These are phyloP conservation scores for Suillus brevipes DNA, from an alignment of 768 basidiomycete genomes.

Conservation along the genomic window DNA sequence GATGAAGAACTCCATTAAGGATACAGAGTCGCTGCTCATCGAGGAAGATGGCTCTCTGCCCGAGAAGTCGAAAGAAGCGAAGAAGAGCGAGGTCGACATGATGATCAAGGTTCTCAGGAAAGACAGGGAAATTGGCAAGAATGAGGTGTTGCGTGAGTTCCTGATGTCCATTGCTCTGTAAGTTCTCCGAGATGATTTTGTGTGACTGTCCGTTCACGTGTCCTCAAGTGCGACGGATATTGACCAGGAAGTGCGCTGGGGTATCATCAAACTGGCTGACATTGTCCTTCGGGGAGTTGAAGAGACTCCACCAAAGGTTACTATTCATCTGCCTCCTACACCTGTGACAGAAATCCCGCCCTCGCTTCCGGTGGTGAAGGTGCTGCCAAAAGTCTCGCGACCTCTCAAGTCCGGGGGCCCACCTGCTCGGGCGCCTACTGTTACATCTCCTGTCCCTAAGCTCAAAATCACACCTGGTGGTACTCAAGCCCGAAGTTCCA, in stretches of 20 bases:
- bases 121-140: slow-evolving; percentile 81
- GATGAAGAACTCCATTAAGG: slow-evolving; percentile 73
- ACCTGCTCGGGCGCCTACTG: slow-evolving; percentile 29
- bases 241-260: slow-evolving; percentile 90
- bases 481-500: slow-evolving; percentile 13
- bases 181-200: slow-evolving; percentile 23
- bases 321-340: slow-evolving; percentile 75
- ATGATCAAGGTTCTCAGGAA: slow-evolving; percentile 88
- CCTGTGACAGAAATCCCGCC: slow-evolving; percentile 66
- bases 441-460: slow-evolving; percentile 47
- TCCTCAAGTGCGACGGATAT: slow-evolving; percentile 61
- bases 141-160: slow-evolving; percentile 75
- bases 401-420: slow-evolving; percentile 37
- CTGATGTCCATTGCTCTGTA: slow-evolving; percentile 83
- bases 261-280: slow-evolving; percentile 88
- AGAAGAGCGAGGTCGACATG: slow-evolving; percentile 79
- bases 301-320: slow-evolving; percentile 85
- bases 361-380: slow-evolving; percentile 54
- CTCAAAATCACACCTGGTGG: slow-evolving; percentile 45
- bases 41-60: slow-evolving; percentile 81
- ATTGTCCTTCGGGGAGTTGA: slow-evolving; percentile 79
- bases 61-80: slow-evolving; percentile 70
- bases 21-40: slow-evolving; percentile 74
- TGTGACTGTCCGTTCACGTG: slow-evolving; percentile 8
- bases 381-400: slow-evolving; percentile 41